Conservation (phyloP, 2,329 filamentous ascomycete species). For the Penicillium psychrosexuale region DNA sequence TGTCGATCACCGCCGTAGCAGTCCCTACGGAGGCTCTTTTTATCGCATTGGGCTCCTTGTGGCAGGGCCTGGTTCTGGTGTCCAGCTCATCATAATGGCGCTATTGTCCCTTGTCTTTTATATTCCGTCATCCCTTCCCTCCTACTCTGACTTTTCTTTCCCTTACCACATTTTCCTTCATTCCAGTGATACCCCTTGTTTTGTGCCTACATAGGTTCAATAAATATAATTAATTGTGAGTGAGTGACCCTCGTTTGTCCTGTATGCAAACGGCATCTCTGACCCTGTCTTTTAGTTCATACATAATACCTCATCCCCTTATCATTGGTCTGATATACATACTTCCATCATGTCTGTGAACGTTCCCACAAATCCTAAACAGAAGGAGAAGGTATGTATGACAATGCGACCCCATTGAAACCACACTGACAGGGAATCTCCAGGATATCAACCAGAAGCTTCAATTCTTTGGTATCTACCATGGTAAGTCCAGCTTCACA, state of each 20-base stretch:
- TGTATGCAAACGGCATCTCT: conserved; percentile 10
- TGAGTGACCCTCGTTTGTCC: conserved; percentile 13
- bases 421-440: conserved; percentile 10
- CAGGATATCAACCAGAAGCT: conserved; percentile 86
- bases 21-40: neutral
- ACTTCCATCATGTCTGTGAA: conserved; percentile 56
- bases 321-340: conserved; percentile 1
- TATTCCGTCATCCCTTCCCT: conserved; percentile 12
- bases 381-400: conserved; percentile 65
- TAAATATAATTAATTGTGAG: conserved; percentile 21
- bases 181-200: conserved; percentile 26
- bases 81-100: conserved; percentile 6
- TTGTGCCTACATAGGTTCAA: conserved; percentile 5
- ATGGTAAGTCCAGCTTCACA: conserved; percentile 44
- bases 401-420: neutral
- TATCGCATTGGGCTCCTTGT: neutral
- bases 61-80: neutral
- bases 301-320: conserved; percentile 7
- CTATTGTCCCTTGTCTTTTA: conserved; percentile 10
- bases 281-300: conserved; percentile 6
- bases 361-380: conserved; percentile 66
- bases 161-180: conserved; percentile 18
- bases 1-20: conserved; percentile 1
- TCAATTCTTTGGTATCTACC: conserved; percentile 86
- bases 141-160: neutral